Percentiles rank a stretch among this genome's conserved stretches.
These are phyloP conservation scores for Sclerotinia spermophila DNA, from an alignment of 2,329 filamentous ascomycete genomes.

Conservation along the genomic window DNA sequence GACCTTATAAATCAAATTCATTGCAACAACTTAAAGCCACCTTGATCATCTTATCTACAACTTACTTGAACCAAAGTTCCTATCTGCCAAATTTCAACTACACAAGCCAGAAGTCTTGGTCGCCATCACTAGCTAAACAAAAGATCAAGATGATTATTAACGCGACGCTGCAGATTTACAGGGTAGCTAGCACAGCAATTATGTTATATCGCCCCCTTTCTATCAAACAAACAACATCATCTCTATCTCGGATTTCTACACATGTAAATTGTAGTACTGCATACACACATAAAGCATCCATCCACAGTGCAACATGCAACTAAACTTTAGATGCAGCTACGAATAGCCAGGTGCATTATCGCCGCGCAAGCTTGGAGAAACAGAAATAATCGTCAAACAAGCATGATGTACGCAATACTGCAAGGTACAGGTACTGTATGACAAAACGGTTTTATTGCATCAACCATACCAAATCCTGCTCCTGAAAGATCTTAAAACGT, in stretches of 20 bases:
- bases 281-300: background rate
- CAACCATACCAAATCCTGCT: background rate
- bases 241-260: background rate
- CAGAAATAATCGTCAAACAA: background rate
- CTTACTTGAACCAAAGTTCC: background rate
- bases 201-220: background rate
- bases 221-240: background rate
- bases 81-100: too few relatives aligned
- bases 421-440: conserved; percentile 7
- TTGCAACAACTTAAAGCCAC: background rate
- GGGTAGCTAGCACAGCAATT: background rate
- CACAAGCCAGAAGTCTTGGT: background rate
- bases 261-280: background rate
- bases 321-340: background rate
- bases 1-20: background rate
- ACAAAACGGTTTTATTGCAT: background rate
- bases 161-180: background rate
- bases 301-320: background rate
- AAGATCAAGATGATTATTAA: background rate
- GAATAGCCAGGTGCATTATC: background rate
- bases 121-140: background rate
- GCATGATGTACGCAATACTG: background rate
- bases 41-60: background rate
- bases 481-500: background rate
- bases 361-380: background rate